phyloP scores from a whole-genome alignment of 2,329 filamentous ascomycete species.

The Rosellinia necatrix region DNA sequence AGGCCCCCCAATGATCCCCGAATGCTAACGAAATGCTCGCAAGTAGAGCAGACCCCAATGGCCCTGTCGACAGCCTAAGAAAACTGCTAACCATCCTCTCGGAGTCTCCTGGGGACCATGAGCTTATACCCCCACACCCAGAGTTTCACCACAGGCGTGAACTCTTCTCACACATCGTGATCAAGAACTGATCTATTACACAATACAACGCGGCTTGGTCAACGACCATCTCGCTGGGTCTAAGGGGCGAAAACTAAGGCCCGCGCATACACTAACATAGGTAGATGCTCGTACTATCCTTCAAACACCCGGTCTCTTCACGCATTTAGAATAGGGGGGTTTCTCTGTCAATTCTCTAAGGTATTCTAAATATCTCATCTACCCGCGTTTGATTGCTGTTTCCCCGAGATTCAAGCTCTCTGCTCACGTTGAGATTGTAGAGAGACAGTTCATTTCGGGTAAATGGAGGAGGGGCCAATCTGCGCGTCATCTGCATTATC shows the following conservation, averaged over 20 bases:
- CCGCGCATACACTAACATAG: not conserved
- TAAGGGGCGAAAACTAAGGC: not conserved
- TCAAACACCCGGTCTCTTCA: not conserved
- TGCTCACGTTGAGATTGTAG: not conserved
- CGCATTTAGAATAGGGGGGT: not conserved
- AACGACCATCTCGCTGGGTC: not conserved
- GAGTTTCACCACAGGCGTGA: not conserved
- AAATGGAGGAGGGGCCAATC: conserved; percentile 7
- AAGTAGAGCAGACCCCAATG: not conserved
- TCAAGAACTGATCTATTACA: not conserved
- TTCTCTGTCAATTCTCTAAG: not conserved
- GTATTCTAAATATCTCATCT: not conserved
- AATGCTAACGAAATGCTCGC: not conserved
- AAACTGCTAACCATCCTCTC: not conserved
- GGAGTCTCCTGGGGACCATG: not conserved
- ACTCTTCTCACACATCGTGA: not conserved
- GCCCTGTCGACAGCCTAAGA: not conserved
- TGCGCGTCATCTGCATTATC: conserved; percentile 1
- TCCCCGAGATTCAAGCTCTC: not conserved
- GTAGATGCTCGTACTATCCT: not conserved
- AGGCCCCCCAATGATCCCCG: no score
- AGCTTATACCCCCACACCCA: not conserved
- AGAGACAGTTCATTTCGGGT: conserved; percentile 9
- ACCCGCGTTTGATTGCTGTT: conserved; percentile 15
- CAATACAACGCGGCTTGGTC: not conserved